Conservation (phyloP, 2,329 filamentous ascomycete genomes). For the Huntiella moniliformis region DNA sequence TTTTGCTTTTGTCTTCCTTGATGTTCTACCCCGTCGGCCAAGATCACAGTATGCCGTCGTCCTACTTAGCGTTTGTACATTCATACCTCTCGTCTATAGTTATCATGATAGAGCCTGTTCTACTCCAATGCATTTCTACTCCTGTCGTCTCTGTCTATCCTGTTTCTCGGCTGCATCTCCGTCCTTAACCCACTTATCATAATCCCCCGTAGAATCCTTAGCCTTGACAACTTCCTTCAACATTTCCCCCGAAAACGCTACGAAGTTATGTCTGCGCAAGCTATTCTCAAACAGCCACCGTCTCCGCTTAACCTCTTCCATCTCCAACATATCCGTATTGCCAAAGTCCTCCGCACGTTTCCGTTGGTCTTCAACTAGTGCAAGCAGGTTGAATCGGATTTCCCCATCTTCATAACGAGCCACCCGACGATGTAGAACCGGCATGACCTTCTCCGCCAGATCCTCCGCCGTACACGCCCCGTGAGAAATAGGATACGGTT, state of each 20-base stretch:
- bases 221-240: slow-evolving; percentile 64
- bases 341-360: slow-evolving; percentile 62
- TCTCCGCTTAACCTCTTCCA: slow-evolving; percentile 65
- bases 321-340: slow-evolving; percentile 56
- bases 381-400: slow-evolving; percentile 90
- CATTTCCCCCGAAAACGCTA: slow-evolving; percentile 82
- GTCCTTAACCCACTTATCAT: slow-evolving; percentile 43
- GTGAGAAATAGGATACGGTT: slow-evolving; percentile 81
- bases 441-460: slow-evolving; percentile 65
- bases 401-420: slow-evolving; percentile 68
- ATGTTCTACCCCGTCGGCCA: too few species aligned
- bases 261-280: slow-evolving; percentile 80
- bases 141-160: too few species aligned
- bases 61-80: too few species aligned
- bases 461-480: slow-evolving; percentile 49
- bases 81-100: too few species aligned
- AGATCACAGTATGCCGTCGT: too few species aligned
- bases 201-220: slow-evolving; percentile 49
- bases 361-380: slow-evolving; percentile 72
- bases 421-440: slow-evolving; percentile 72
- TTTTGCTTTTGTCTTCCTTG: too few species aligned
- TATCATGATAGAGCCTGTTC: too few species aligned
- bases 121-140: too few species aligned
- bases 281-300: slow-evolving; percentile 95
- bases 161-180: neutral